Evolutionary conservation across 164 flowering plant genomes (phyloP), one percentile per base, ranked within the genome.

Genomic region (Macadamia integrifolia): DNA sequence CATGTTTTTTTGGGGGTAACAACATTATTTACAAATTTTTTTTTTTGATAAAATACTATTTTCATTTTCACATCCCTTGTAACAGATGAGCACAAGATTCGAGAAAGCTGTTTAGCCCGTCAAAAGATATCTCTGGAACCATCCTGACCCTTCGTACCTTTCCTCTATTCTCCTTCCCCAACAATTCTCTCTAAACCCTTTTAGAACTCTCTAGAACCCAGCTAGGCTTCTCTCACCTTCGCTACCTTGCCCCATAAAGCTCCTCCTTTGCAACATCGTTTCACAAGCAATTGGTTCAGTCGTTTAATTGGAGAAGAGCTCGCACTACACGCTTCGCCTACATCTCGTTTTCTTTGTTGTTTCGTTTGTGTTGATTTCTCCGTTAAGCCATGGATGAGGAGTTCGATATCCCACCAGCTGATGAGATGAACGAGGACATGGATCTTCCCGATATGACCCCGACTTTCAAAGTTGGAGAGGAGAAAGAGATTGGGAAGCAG

Each of bases 401-500:
- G 68, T 81, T 81, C 62, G 83, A 78, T 52, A 61, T 81, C 44
- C 81, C 84, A 6, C 50, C 75, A 17, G 65, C 78, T 7, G 79
- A 68, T 67, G 79, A 61, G 62, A 75, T 76, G 73, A 72, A 77
- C 55, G 84, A 74, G 17, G 87, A 74, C 31, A 43, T 80, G 71
- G 88, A 72, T 48, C 68, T 60, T 31, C 74, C 77, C 23, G 95
- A 86, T 10, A 86, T 69, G 18, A 57, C 62, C 53, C 77, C 86
- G 23, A 31, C 69, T 17, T 29, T 86, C 75, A 90, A 92, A 75
- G 91, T 85, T 7, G 98, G 96, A 2, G 98, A 90, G 60, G 98
- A 92, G 85, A 90, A 87, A 82, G 94, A 92, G 88, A 92, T 90
- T 79, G 94, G 92, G 1, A 71, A 74, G 1, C 76, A 84, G 57